Evolutionary conservation across 108 stramenopile genomes (phyloP).

Genomic region (Nannochloropsis oceanica): DNA sequence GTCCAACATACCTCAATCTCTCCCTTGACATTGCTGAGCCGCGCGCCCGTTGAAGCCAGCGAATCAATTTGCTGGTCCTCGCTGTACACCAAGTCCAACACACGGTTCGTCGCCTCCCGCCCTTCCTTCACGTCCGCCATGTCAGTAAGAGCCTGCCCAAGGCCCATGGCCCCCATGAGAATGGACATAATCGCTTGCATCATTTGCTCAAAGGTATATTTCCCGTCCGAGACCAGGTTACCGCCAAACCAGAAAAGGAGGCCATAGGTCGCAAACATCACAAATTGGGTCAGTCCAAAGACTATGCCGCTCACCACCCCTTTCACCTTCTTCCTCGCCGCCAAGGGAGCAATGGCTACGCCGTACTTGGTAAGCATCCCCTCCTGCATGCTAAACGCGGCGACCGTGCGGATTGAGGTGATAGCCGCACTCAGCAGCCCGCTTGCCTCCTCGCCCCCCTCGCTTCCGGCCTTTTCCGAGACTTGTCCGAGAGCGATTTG

Average conservation of each 20-base stretch:
- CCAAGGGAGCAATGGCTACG: conserved; percentile 1
- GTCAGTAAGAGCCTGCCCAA: conserved; percentile 40
- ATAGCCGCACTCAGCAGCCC: conserved; percentile 48
- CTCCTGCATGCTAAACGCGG: conserved; percentile 42
- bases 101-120: conserved; percentile 35
- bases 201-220: conserved; percentile 38
- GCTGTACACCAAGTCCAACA: conserved; percentile 36
- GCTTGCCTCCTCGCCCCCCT: conserved; percentile 21
- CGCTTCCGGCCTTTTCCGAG: conserved; percentile 17
- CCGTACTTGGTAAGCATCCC: conserved; percentile 1
- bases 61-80: not conserved
- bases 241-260: conserved; percentile 57
- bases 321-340: not conserved
- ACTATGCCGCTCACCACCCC: not conserved
- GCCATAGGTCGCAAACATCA: not conserved
- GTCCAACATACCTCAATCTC: too few species aligned
- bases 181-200: conserved; percentile 50
- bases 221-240: conserved; percentile 36
- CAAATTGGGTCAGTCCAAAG: not conserved
- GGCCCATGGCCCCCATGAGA: conserved; percentile 47
- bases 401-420: conserved; percentile 50
- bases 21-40: too few species aligned
- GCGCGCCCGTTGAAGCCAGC: too few species aligned
- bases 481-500: conserved; percentile 34
- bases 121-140: conserved; percentile 44